These are phyloP conservation scores for Macrolepiota albuminosa DNA, from an alignment of 768 basidiomycete genomes.

Conservation along the genomic window DNA sequence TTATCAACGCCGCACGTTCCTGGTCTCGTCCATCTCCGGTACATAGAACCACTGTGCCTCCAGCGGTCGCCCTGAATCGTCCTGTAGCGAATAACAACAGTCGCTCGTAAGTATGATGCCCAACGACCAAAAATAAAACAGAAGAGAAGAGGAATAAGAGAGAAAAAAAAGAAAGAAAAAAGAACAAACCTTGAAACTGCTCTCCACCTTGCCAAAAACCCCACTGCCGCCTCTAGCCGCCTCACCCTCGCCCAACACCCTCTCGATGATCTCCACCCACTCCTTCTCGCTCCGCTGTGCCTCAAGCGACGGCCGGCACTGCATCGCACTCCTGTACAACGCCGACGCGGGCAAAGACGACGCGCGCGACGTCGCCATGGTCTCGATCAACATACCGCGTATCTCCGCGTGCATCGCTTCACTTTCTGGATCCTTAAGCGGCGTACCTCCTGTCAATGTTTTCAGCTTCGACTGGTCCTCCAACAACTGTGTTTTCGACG, in stretches of 20 bases:
- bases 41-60: slow-evolving; percentile 77
- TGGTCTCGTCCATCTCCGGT: slow-evolving; percentile 66
- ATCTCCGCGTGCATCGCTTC: slow-evolving; percentile 31
- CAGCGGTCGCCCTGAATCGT: slow-evolving; percentile 43
- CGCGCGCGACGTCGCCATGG: slow-evolving; percentile 67
- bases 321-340: slow-evolving; percentile 48
- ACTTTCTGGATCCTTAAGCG: neutral
- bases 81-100: slow-evolving; percentile 23
- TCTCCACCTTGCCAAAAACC: slow-evolving; percentile 71
- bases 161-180: slow-evolving; percentile 3
- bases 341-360: slow-evolving; percentile 55
- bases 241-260: slow-evolving; percentile 42
- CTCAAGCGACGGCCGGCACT: slow-evolving; percentile 48
- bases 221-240: slow-evolving; percentile 40
- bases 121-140: neutral
- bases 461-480: neutral
- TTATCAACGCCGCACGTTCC: slow-evolving; percentile 63
- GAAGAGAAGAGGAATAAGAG: slow-evolving; percentile 1
- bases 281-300: slow-evolving; percentile 34
- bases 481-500: neutral
- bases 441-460: too few relatives aligned
- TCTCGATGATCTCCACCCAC: slow-evolving; percentile 46
- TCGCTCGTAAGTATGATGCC: too few relatives aligned
- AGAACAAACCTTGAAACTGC: slow-evolving; percentile 49
- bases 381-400: slow-evolving; percentile 66